These are phyloP conservation scores for Lasiodiplodia theobromae DNA, from an alignment of 2,329 filamentous ascomycete genomes.

Conservation along the genomic window DNA sequence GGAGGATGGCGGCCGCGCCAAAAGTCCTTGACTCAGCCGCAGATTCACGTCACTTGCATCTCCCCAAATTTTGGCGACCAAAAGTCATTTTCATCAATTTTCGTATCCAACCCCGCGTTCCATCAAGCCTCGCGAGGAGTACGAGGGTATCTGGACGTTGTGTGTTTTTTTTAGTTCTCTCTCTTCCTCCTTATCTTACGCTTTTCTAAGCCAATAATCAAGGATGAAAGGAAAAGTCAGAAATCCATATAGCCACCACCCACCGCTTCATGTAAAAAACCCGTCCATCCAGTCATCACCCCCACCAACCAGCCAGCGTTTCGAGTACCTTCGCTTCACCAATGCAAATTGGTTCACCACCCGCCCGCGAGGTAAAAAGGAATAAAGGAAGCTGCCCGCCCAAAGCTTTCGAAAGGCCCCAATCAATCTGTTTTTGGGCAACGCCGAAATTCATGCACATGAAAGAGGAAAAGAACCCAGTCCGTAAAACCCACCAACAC, in stretches of 20 bases:
- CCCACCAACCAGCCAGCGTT: not conserved
- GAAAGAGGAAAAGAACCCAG: not conserved
- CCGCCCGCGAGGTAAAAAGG: not conserved
- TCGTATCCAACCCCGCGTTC: slow-evolving; percentile 3
- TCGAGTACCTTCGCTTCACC: slow-evolving; percentile 1
- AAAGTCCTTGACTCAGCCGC: slow-evolving; percentile 16
- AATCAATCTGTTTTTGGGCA: slow-evolving; percentile 29
- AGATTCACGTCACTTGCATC: not conserved
- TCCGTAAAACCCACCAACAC: slow-evolving; percentile 20
- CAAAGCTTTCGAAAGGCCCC: not conserved
- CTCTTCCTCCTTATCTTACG: not conserved
- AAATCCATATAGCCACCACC: not conserved
- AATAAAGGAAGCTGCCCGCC: slow-evolving; percentile 12
- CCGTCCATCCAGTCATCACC: not conserved
- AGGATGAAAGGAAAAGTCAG: not conserved
- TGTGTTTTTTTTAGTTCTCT: not conserved
- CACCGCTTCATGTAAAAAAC: not conserved
- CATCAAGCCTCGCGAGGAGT: not conserved
- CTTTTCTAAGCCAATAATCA: not conserved
- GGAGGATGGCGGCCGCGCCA: not conserved
- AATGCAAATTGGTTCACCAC: slow-evolving; percentile 1
- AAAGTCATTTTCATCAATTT: slow-evolving; percentile 24
- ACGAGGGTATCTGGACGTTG: not conserved
- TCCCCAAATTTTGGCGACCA: slow-evolving; percentile 5
- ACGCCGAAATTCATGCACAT: slow-evolving; percentile 26